Base-by-base conservation (phyloP, 106 monocot species). In the Narthecium ossifragum region DNA sequence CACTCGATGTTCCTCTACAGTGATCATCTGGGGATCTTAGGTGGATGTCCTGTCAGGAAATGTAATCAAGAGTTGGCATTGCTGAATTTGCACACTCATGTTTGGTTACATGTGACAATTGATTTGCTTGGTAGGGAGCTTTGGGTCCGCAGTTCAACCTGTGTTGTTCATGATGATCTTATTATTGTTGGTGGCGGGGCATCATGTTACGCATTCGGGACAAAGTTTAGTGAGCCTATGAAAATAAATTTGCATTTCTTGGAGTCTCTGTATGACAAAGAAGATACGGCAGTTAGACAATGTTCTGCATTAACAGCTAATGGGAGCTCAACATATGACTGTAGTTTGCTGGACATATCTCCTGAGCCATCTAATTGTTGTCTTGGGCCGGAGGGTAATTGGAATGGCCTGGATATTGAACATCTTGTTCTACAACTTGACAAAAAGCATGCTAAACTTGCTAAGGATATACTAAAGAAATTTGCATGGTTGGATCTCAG, bases 191-290 rank as follows among this genome's bases (percentile, higher is more conserved):
- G 94, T 59, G 94, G 94, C 66, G 94, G 94, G 33, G 85, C 80
- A 46, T 86, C 94, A 60, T 96, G 94, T 67, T 96, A 90, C 86
- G 94, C 96, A 66, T 96, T 96, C 79, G 96, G 96, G 2, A 74
- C 90, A 63, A 90, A 84, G 45, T 96, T 96, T 72, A 84, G 74
- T 61, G 62, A 52, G 17, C 86, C 86, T 56, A 75, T 78, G 70
- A 90, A 78, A 73, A 70, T 96, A 68, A 65, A 69, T 69, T 65
- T 96, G 57, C 64, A 51, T 37, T 56, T 56, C n/a, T 31, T 80
- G 31, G 70, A 72, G 6, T 75, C 62, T 53, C 8, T 56, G 11
- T 18, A 25, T 34, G 27, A 32, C 6, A 38, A 25, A 43, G 17
- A 6, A n/a, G n/a, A n/a, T n/a, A n/a, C n/a, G n/a, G n/a, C n/a